Evolutionary conservation across 2,329 filamentous ascomycete genomes (phyloP).

Genomic region (Fusarium pilosicola): DNA sequence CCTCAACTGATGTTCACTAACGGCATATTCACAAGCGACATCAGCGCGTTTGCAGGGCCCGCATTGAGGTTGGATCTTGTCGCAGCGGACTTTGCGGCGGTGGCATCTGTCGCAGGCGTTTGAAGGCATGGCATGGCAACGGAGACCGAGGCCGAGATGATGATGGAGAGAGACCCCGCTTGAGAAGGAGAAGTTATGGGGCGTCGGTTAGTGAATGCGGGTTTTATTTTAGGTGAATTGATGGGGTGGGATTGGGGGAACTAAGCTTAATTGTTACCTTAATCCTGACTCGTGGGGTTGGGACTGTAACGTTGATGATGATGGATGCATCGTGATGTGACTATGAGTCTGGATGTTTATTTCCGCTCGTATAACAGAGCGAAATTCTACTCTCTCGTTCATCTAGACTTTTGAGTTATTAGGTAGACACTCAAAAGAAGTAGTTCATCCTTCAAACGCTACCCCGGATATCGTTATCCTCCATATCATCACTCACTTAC

Average conservation of each 20-base stretch:
- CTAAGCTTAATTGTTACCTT: slow-evolving; percentile 27
- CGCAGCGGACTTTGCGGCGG: slow-evolving; percentile 53
- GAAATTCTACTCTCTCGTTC: neutral
- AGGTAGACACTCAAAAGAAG: neutral
- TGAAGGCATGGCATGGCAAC: slow-evolving; percentile 29
- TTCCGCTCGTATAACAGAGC: neutral
- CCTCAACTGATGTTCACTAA: slow-evolving; percentile 44
- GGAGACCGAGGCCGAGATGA: slow-evolving; percentile 32
- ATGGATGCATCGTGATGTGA: neutral
- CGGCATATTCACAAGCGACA: slow-evolving; percentile 49
- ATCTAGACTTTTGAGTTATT: neutral
- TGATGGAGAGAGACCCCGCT: slow-evolving; percentile 21
- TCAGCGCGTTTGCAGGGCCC: slow-evolving; percentile 49
- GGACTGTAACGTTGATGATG: neutral
- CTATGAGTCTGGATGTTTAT: neutral
- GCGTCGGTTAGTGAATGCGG: neutral
- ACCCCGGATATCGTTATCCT: neutral
- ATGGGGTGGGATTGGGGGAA: neutral
- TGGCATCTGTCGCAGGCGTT: slow-evolving; percentile 54
- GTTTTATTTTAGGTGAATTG: neutral
- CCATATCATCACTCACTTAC: neutral
- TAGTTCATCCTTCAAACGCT: neutral
- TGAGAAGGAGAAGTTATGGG: slow-evolving; percentile 15
- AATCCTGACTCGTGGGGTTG: slow-evolving; percentile 28
- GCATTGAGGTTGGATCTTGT: slow-evolving; percentile 52